Evolutionary conservation across 1,139 yeast species (phyloP), one percentile per base, ranked within the genome.

Genomic region (Eremothecium gossypii): DNA sequence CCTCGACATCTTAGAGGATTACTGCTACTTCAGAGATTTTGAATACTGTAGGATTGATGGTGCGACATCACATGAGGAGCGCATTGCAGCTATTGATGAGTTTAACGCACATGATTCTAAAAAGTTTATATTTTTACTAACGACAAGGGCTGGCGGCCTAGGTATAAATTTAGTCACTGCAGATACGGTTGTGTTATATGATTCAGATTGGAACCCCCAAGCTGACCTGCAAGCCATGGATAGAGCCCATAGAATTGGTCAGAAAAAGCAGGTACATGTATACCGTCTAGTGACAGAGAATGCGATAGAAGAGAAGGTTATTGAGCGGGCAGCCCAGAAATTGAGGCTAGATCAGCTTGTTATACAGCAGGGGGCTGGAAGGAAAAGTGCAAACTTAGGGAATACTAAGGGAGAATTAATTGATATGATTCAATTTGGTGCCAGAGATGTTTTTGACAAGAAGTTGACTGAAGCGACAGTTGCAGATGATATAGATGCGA

Each of bases 181-280:
- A 1, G 96, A 91, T 63, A 77, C 82, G 45, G 98, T 91, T 43
- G 76, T 91, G 7, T 66, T 91, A 30, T 91, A 79, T 57, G 98
- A 91, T 63, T 85, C 96, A 1, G 98, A 91, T 64, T 91, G 98
- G 98, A 91, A 91, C 58, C 98, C 98, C 1, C 98, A 91, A 60
- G 97, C 97, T 0, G 98, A 91, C 71, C 70, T 91, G 54, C 98
- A 91, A 65, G 97, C 98, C 1, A 91, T 91, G 98, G 98, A 91
- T 63, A 75, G 98, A 60, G 98, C 98, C 0, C 98, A 91, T 63
- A 79, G 98, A 68, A 91, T 91, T 58, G 98, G 98, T 8, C 98
- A 91, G 62, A 89, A 86, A 61, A 91, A 89, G 58, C 98, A 91
- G 65, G 98, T 91, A 7, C 77, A 79, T 51, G 97, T 91, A 6